Conservation (phyloP, 768 basidiomycete species). For the Lepiota venenata region DNA sequence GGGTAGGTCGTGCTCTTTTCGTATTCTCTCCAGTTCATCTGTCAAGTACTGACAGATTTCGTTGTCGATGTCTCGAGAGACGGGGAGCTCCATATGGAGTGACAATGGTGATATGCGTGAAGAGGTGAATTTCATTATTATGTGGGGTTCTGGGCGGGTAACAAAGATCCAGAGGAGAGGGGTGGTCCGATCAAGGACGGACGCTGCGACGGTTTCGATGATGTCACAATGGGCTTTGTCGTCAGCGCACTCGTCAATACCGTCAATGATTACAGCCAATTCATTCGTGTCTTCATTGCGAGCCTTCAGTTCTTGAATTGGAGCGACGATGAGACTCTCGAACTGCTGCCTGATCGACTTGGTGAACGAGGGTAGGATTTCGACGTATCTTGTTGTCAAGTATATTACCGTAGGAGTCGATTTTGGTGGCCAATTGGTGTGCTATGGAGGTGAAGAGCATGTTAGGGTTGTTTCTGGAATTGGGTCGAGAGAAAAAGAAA, state of each 20-base stretch:
- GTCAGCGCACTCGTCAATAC: background rate
- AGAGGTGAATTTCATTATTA: background rate
- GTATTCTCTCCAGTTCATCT: background rate
- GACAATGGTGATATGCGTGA: background rate
- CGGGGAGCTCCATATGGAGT: background rate
- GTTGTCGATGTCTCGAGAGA: slow-evolving; percentile 6
- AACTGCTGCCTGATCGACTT: background rate
- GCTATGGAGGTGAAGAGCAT: background rate
- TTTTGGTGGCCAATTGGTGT: background rate
- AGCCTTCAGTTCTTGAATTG: background rate
- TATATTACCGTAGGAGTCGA: background rate
- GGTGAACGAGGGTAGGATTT: background rate
- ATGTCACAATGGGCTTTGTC: background rate
- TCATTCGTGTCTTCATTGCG: too few species aligned
- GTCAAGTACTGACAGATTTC: slow-evolving; percentile 8
- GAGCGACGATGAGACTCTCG: background rate
- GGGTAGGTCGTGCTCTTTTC: background rate
- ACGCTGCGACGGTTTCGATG: background rate
- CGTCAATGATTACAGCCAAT: background rate
- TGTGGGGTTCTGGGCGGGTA: slow-evolving; percentile 2
- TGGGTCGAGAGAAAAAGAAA: slow-evolving; percentile 1
- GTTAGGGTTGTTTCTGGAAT: background rate
- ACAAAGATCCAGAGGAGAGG: slow-evolving; percentile 2
- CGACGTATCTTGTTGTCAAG: background rate
- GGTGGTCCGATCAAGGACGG: background rate